Percentiles rank a stretch among this genome's conserved stretches.
Conservation (phyloP, 108 stramenopile species). For the Mayamaea pseudoterrestris region DNA sequence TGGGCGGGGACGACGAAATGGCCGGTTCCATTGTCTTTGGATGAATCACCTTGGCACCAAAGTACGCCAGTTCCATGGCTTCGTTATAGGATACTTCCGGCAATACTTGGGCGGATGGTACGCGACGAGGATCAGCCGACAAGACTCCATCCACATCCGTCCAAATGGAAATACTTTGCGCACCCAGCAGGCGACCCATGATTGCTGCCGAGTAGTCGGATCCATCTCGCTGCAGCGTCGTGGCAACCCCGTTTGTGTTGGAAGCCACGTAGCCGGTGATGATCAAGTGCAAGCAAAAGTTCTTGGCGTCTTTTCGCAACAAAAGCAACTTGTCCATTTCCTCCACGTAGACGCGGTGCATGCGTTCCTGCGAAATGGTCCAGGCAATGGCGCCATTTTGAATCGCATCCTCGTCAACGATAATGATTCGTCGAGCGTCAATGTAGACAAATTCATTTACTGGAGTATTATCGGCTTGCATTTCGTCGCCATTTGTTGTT, state of each 20-base stretch:
- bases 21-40: slow-evolving; percentile 83
- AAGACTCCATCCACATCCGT: slow-evolving; percentile 73
- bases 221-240: slow-evolving; percentile 80
- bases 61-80: slow-evolving; percentile 90
- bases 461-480: background rate
- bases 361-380: slow-evolving; percentile 35
- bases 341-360: slow-evolving; percentile 24
- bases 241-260: slow-evolving; percentile 75
- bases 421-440: slow-evolving; percentile 74
- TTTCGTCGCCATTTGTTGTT: background rate
- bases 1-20: slow-evolving; percentile 44
- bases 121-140: slow-evolving; percentile 77
- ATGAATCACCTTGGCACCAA: slow-evolving; percentile 89
- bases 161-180: slow-evolving; percentile 71
- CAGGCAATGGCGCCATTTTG: slow-evolving; percentile 52
- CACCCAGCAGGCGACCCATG: slow-evolving; percentile 68
- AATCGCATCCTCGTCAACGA: slow-evolving; percentile 53
- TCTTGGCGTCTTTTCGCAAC: background rate
- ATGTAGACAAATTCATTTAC: slow-evolving; percentile 41
- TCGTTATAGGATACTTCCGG: slow-evolving; percentile 77
- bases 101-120: slow-evolving; percentile 58
- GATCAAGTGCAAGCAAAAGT: slow-evolving; percentile 42
- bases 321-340: slow-evolving; percentile 9
- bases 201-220: slow-evolving; percentile 84
- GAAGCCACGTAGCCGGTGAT: slow-evolving; percentile 88